phyloP scores from a whole-genome alignment of 2,329 filamentous ascomycete species.

The Tolypocladium amazonense region DNA sequence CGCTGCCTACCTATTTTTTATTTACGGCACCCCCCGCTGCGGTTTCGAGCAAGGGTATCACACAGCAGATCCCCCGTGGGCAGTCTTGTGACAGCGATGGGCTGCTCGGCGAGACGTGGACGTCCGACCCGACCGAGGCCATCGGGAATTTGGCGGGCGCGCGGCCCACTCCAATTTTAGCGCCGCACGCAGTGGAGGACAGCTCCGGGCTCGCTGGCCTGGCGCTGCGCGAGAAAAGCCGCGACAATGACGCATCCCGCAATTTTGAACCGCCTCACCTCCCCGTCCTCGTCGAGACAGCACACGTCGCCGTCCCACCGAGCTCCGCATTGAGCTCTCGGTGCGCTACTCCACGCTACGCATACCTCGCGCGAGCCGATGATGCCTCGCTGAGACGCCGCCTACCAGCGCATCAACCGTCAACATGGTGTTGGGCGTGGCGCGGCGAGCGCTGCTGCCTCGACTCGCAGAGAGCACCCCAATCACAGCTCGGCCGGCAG shows the following conservation, averaged over 20 bases:
- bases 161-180: not conserved
- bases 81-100: not conserved
- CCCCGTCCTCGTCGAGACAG: conserved; percentile 3
- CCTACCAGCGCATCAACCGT: conserved; percentile 12
- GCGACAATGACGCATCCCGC: conserved; percentile 22
- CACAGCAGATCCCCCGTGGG: not conserved
- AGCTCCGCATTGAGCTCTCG: not conserved
- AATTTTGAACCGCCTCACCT: conserved; percentile 9
- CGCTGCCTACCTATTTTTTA: too few species aligned
- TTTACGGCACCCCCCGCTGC: not conserved
- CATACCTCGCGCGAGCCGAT: conserved; percentile 11
- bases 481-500: not conserved
- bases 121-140: conserved; percentile 1
- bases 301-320: not conserved
- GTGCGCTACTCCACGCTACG: not conserved
- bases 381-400: conserved; percentile 16
- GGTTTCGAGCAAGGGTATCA: not conserved
- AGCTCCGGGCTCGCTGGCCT: not conserved
- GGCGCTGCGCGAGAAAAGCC: conserved; percentile 17
- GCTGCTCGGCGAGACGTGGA: not conserved
- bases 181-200: not conserved
- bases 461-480: conserved; percentile 18
- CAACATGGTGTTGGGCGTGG: conserved; percentile 38
- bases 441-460: conserved; percentile 39
- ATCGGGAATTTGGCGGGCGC: not conserved